Evolutionary conservation across 2,329 filamentous ascomycete genomes (phyloP), one percentile per base, ranked within the genome.

Genomic region (Fusarium nodosum): DNA sequence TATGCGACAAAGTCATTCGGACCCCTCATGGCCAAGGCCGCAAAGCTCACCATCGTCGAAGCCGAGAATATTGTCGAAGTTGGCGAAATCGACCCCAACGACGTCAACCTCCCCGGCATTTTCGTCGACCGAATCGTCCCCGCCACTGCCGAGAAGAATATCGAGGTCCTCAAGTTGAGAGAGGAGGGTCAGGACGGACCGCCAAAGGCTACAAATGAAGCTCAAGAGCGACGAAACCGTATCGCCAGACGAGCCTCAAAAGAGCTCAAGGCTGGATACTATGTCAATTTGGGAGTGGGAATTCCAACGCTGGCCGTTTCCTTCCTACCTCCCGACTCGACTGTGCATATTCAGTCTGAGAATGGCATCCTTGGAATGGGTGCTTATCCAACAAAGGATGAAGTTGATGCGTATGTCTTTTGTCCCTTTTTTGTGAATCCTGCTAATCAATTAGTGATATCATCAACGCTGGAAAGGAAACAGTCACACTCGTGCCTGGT

Each of bases 391-490:
- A 89, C 88, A 2, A 86, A 89, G 66, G 89, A 88, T 2, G 84
- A 92, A 66, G 87, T 93, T 50, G 93, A 96, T 76, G 82, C 91
- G 73, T 82, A 74, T 71, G 81, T 78, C 13, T 2, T 2, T 18
- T 6, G 3, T n/a, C 13, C 13, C 8, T 2, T 2, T 18, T 18
- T 28, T 20, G 7, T 16, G 30, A 33, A 16, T 4, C 11, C 11
- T 3, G 26, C 68, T 74, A 59, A 74, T 50, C 18, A 3, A 2
- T 10, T 36, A 84, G 83, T 13, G 92, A 95, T 72, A 88, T 94
- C 67, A 91, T 96, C 81, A 97, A 96, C 73, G 93, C 93, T 0
- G 93, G 93, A 60, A 97, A 97, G 77, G 93, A 97, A 78, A 97
- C 93, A 1, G 92, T 94, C 1, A 96, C 93, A 1, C 85, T 96